A percentile compares a stretch with the other conserved stretches of the same genome.
Evolutionary conservation across 345 rosid species (phyloP).

Genomic region (Microcos paniculata): DNA sequence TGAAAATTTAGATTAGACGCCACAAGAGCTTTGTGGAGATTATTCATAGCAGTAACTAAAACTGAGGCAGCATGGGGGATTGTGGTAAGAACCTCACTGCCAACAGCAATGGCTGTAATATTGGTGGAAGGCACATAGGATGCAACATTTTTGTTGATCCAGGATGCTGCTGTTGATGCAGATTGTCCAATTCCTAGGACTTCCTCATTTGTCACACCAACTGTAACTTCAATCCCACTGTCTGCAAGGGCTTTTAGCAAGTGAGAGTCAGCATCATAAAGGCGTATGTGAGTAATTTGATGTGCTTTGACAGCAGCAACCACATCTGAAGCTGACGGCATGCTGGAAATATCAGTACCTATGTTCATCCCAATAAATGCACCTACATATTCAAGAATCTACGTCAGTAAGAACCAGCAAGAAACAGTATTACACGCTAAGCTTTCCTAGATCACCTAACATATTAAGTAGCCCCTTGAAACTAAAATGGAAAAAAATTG

Average conservation of each 20-base stretch:
- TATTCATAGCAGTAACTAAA: slow-evolving; percentile 74
- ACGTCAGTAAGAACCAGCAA: slow-evolving; percentile 9
- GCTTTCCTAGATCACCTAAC: background rate
- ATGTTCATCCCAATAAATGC: slow-evolving; percentile 84
- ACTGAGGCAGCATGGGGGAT: slow-evolving; percentile 73
- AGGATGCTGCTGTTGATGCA: slow-evolving; percentile 76
- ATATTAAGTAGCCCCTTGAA: background rate
- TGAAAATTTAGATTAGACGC: slow-evolving; percentile 77
- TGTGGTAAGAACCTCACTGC: slow-evolving; percentile 84
- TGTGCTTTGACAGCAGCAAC: slow-evolving; percentile 55
- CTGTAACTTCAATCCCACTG: slow-evolving; percentile 75
- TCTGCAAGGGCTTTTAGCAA: slow-evolving; percentile 85
- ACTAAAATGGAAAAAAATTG: background rate
- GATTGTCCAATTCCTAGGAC: slow-evolving; percentile 76
- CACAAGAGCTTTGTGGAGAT: slow-evolving; percentile 85
- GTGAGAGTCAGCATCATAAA: slow-evolving; percentile 80
- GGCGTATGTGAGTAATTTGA: slow-evolving; percentile 81
- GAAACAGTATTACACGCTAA: background rate
- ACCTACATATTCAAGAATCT: slow-evolving; percentile 40
- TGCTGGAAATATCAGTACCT: slow-evolving; percentile 71
- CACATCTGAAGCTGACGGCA: slow-evolving; percentile 73
- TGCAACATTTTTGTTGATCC: slow-evolving; percentile 84
- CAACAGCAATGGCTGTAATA: slow-evolving; percentile 91
- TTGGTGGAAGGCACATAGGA: slow-evolving; percentile 84
- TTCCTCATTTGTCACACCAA: slow-evolving; percentile 81